Percentiles rank a stretch among this genome's conserved stretches.
Evolutionary conservation across 306 rosid genomes (phyloP).

Genomic region (Lathyrus tuberosus): DNA sequence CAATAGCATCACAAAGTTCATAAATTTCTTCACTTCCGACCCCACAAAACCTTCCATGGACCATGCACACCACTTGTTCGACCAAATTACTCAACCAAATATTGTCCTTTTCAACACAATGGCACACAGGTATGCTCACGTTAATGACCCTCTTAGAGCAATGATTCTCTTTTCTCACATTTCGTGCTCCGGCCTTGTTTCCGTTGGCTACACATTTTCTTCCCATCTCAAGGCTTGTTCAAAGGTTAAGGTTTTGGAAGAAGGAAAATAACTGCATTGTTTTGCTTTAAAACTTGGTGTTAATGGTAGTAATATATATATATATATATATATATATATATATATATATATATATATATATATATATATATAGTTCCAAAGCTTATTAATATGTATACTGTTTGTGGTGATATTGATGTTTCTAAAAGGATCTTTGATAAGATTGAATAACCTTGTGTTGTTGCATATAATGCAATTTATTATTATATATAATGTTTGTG

Average conservation of each 20-base stretch:
- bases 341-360: no score
- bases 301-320: slow-evolving; percentile 36
- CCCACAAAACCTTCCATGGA: slow-evolving; percentile 57
- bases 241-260: slow-evolving; percentile 58
- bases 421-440: slow-evolving; percentile 71
- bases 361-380: no score
- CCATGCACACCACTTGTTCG: slow-evolving; percentile 65
- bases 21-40: slow-evolving; percentile 54
- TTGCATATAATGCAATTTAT: slow-evolving; percentile 70
- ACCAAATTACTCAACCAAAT: slow-evolving; percentile 66
- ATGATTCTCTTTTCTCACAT: slow-evolving; percentile 49
- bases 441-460: slow-evolving; percentile 66
- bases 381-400: slow-evolving; percentile 70
- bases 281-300: slow-evolving; percentile 61
- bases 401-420: slow-evolving; percentile 53
- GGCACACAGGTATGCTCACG: slow-evolving; percentile 74
- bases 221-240: slow-evolving; percentile 81
- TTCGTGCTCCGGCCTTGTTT: slow-evolving; percentile 47
- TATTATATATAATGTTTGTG: slow-evolving; percentile 72
- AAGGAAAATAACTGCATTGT: slow-evolving; percentile 79
- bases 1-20: slow-evolving; percentile 59
- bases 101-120: slow-evolving; percentile 65
- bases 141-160: slow-evolving; percentile 56
- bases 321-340: no score
- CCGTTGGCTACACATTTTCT: slow-evolving; percentile 79